phyloP scores from a whole-genome alignment of 495 filamentous ascomycete species.

The Stereocaulon alpinum region DNA sequence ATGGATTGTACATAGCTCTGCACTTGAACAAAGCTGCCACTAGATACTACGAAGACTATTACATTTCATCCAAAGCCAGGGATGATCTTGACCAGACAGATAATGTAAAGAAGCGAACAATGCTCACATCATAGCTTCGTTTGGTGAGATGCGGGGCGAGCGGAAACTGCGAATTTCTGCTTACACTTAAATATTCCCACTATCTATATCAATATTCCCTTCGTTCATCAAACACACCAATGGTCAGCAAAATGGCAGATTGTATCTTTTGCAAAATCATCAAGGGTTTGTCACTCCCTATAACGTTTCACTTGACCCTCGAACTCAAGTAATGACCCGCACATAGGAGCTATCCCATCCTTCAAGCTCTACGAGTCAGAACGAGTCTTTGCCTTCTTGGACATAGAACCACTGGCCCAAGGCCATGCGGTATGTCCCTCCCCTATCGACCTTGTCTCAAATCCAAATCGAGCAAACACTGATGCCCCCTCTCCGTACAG shows the following conservation, averaged over 20 bases:
- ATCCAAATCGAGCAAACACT: not conserved
- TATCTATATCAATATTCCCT: not conserved
- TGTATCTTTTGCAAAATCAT: conserved; percentile 99
- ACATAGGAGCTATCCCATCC: conserved; percentile 78
- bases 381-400: conserved; percentile 91
- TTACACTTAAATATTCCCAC: not conserved
- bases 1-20: no score
- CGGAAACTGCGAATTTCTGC: not conserved
- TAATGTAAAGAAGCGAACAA: not conserved
- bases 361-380: conserved; percentile 93
- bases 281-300: conserved; percentile 49
- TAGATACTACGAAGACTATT: no score
- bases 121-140: not conserved
- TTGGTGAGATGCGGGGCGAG: not conserved
- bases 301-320: not conserved
- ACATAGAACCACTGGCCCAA: conserved; percentile 77
- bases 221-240: not conserved
- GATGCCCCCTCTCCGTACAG: conserved; percentile 32
- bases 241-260: conserved; percentile 34
- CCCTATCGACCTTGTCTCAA: no score
- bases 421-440: conserved; percentile 62
- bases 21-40: no score
- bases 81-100: no score
- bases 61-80: no score
- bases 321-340: conserved; percentile 9